A percentile compares a stretch with the other conserved stretches of the same genome.
Evolutionary conservation across 208 protist genomes (phyloP).

Genomic region (Trypanosoma mega): DNA sequence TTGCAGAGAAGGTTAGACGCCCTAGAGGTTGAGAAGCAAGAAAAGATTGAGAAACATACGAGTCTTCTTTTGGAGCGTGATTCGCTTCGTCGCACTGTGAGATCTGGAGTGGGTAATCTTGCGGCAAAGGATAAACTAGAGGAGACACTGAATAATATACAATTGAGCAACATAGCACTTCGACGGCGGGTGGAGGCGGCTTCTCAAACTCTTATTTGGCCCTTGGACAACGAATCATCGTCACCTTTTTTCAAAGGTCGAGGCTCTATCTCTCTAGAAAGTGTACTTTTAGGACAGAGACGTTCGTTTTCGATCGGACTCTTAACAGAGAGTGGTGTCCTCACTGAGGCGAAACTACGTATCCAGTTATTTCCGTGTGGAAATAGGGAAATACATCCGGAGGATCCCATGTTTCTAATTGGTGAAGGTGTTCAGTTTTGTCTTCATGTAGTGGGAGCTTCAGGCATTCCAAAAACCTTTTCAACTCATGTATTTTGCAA

Average conservation of each 20-base stretch:
- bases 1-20: constrained; percentile 54
- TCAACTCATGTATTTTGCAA: constrained; percentile 55
- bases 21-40: constrained; percentile 26
- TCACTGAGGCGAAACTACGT: constrained; percentile 42
- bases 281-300: constrained; percentile 44
- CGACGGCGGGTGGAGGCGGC: constrained; percentile 55
- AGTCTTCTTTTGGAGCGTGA: constrained; percentile 47
- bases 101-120: constrained; percentile 19
- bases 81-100: constrained; percentile 38
- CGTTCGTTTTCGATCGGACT: constrained; percentile 40
- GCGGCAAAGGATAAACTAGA: constrained; percentile 29
- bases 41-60: constrained; percentile 35
- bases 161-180: constrained; percentile 55
- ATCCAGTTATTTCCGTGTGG: constrained; percentile 61
- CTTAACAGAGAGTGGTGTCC: constrained; percentile 35
- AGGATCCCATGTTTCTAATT: constrained; percentile 37
- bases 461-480: constrained; percentile 44
- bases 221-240: constrained; percentile 51
- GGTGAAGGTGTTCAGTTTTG: constrained; percentile 58
- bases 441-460: constrained; percentile 63
- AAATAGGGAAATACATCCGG: constrained; percentile 3
- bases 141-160: constrained; percentile 38
- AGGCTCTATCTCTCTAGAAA: constrained; percentile 43
- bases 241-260: constrained; percentile 68
- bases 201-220: constrained; percentile 28